Evolutionary conservation across 768 basidiomycete species (phyloP).

Genomic region (Leccinellum luteum): DNA sequence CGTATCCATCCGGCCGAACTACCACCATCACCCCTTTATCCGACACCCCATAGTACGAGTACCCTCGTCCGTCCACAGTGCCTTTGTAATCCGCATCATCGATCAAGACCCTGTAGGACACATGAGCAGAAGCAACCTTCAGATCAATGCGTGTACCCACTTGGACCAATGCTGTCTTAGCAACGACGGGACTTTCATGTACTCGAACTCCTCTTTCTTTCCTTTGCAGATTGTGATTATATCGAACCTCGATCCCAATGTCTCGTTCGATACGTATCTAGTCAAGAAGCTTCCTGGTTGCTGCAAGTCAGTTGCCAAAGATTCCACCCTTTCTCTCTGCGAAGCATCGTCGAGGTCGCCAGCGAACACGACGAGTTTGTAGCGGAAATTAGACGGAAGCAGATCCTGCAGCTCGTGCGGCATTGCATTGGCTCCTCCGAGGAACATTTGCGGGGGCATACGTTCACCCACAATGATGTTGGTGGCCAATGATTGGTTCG

Average conservation of each 20-base stretch:
- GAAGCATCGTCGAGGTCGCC: constrained; percentile 31
- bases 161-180: constrained; percentile 43
- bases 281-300: constrained; percentile 25
- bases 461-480: constrained; percentile 50
- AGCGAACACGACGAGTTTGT: constrained; percentile 46
- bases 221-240: constrained; percentile 28
- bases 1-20: constrained; percentile 48
- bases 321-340: constrained; percentile 25
- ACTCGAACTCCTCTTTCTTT: constrained; percentile 34
- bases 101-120: constrained; percentile 48
- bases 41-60: constrained; percentile 48
- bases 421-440: constrained; percentile 45
- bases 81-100: constrained; percentile 52
- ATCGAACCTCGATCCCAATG: constrained; percentile 31
- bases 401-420: constrained; percentile 51
- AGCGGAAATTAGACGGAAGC: constrained; percentile 45
- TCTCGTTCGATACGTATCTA: constrained; percentile 18
- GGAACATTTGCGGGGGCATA: constrained; percentile 44
- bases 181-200: constrained; percentile 29
- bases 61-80: constrained; percentile 50
- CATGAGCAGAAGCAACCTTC: background rate
- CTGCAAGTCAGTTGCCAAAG: constrained; percentile 29
- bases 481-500: constrained; percentile 36
- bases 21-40: constrained; percentile 28
- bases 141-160: constrained; percentile 22